Conservation (phyloP, 1,284 basidiomycete genomes). For the Ganoderma sinense region DNA sequence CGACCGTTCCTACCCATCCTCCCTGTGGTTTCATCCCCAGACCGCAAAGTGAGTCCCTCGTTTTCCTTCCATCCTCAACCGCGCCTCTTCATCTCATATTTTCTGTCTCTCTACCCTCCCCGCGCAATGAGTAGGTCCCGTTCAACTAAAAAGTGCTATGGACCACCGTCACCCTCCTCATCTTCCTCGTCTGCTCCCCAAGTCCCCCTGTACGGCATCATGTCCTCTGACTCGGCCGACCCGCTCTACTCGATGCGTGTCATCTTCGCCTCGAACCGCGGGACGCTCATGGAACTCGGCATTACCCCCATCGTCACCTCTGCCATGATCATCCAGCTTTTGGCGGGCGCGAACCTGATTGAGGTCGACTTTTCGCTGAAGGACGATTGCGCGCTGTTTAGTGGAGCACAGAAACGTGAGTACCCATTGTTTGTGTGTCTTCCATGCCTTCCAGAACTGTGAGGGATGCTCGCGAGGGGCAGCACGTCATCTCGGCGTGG, state of each 20-base stretch:
- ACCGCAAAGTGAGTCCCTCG: conserved; percentile 78
- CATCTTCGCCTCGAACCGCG: conserved; percentile 97
- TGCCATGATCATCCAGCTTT: conserved; percentile 99
- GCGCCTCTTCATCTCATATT: not conserved
- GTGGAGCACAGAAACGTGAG: conserved; percentile 96
- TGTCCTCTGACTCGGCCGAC: conserved; percentile 97
- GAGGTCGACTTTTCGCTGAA: conserved; percentile 98
- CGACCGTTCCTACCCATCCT: conserved; percentile 93
- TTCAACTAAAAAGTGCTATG: conserved; percentile 98
- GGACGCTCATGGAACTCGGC: conserved; percentile 99
- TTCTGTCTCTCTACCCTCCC: not conserved
- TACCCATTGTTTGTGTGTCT: conserved; percentile 28
- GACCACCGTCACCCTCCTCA: conserved; percentile 96
- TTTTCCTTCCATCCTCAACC: not conserved
- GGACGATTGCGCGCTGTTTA: conserved; percentile 96
- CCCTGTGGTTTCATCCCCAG: conserved; percentile 95
- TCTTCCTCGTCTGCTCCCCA: conserved; percentile 98
- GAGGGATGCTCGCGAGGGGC: not conserved
- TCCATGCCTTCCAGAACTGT: not conserved
- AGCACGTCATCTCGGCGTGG: not conserved
- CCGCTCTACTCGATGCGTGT: conserved; percentile 99
- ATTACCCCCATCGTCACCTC: conserved; percentile 97
- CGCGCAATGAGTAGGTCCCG: conserved; percentile 66
- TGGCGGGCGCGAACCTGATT: conserved; percentile 96
- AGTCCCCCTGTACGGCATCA: conserved; percentile 97